phyloP scores from a whole-genome alignment of 306 rosid genomes.

The Malus domestica region DNA sequence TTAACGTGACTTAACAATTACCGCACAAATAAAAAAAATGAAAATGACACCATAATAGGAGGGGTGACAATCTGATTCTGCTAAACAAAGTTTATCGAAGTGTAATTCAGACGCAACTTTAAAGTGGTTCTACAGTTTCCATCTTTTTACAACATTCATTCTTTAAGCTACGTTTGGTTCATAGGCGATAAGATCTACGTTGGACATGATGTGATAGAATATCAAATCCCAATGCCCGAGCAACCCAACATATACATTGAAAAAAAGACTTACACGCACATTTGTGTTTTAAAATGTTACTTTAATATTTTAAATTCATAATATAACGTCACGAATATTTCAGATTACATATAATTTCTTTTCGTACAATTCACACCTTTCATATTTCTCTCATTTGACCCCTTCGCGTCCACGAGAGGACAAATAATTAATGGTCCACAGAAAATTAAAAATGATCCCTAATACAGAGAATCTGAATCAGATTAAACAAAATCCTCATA shows the following conservation, averaged over 20 bases:
- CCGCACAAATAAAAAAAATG: too few species aligned
- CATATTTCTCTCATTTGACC: fast-evolving
- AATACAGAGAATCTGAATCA: slow-evolving; percentile 24
- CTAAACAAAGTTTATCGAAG: not conserved
- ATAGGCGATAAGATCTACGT: not conserved
- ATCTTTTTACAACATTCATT: not conserved
- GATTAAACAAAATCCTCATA: not conserved
- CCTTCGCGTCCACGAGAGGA: fast-evolving
- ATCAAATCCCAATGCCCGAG: not conserved
- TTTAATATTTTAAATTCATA: too few species aligned
- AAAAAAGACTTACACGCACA: not conserved
- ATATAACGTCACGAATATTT: too few species aligned
- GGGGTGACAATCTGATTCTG: too few species aligned
- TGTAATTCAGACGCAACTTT: not conserved
- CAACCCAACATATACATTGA: not conserved
- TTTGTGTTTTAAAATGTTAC: too few species aligned
- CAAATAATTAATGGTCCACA: not conserved
- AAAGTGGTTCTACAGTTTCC: not conserved
- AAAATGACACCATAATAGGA: too few species aligned
- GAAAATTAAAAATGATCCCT: not conserved
- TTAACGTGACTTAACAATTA: too few species aligned
- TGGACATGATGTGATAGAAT: not conserved
- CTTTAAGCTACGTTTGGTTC: not conserved
- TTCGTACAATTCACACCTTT: too few species aligned
- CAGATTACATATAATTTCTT: fast-evolving